Conservation (phyloP, 495 filamentous ascomycete species). For the Penicillium odoratum region DNA sequence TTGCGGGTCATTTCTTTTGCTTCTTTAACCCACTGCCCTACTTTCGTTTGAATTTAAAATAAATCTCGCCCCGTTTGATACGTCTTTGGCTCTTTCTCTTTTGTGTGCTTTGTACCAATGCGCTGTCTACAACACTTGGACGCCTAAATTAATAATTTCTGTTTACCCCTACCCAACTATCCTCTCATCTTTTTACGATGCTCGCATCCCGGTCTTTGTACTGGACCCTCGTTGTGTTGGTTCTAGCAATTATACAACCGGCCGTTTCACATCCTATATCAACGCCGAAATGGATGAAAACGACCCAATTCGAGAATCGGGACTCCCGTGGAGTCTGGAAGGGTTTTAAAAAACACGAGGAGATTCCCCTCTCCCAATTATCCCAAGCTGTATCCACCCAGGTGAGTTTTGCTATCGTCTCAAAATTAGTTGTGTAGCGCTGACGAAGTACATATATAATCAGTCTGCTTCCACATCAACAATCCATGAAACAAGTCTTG, state of each 20-base stretch:
- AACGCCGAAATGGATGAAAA: constrained; percentile 14
- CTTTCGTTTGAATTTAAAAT: constrained; percentile 13
- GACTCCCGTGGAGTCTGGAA: constrained; percentile 10
- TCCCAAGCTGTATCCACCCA: background rate
- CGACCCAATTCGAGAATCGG: constrained; percentile 2
- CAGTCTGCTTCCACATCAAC: background rate
- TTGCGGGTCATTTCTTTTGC: constrained; percentile 12
- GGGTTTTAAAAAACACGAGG: constrained; percentile 8
- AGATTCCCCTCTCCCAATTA: background rate
- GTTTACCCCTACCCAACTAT: too few species aligned
- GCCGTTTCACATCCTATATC: constrained; percentile 19
- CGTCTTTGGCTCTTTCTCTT: constrained; percentile 1
- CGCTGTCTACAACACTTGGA: background rate
- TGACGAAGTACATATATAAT: background rate
- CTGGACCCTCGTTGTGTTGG: constrained; percentile 11
- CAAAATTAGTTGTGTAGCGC: background rate
- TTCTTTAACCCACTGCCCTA: constrained; percentile 7
- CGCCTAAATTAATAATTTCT: too few species aligned
- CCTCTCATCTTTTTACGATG: background rate
- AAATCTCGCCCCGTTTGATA: background rate
- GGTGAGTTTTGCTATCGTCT: background rate
- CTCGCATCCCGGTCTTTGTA: background rate
- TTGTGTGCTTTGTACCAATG: constrained; percentile 1
- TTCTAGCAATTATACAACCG: constrained; percentile 14
- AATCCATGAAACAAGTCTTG: background rate